phyloP scores from a whole-genome alignment of 1,284 basidiomycete genomes.

The Dichomitus squalens region DNA sequence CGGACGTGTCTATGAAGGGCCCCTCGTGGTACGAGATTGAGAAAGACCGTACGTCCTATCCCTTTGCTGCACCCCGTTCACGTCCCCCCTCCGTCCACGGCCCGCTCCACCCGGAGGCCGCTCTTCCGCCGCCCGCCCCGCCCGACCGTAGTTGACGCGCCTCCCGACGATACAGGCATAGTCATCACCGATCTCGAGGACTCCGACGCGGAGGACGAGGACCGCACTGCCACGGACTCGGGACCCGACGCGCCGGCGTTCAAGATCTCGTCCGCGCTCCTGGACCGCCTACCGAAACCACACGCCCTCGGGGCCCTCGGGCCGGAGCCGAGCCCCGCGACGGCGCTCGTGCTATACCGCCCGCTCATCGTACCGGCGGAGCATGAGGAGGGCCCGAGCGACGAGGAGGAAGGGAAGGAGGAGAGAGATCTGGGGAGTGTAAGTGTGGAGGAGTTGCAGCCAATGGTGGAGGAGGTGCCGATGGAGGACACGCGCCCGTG shows the following conservation, averaged over 20 bases:
- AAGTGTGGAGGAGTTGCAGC: constrained; percentile 2
- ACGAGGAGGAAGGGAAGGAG: constrained; percentile 6
- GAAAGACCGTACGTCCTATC: constrained; percentile 59
- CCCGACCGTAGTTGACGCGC: constrained; percentile 15
- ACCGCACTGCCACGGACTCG: background rate
- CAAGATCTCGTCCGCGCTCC: constrained; percentile 48
- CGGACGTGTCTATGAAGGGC: constrained; percentile 60
- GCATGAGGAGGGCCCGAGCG: constrained; percentile 19
- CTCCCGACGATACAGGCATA: constrained; percentile 44
- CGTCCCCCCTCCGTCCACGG: background rate
- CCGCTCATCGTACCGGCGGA: constrained; percentile 38
- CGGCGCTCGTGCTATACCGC: constrained; percentile 62
- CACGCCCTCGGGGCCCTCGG: constrained; percentile 12
- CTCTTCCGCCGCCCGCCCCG: constrained; percentile 8
- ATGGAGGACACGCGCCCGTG: constrained; percentile 18
- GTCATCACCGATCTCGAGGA: constrained; percentile 65
- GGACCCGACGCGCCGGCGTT: constrained; percentile 17
- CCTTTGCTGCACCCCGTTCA: constrained; percentile 5
- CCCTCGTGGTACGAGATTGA: constrained; percentile 71
- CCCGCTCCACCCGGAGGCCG: background rate
- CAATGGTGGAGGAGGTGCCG: constrained; percentile 14
- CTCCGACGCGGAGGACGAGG: constrained; percentile 41
- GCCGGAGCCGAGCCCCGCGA: constrained; percentile 33
- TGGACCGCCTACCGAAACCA: constrained; percentile 39
- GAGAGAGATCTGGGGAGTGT: background rate